Conservation (phyloP, 2,329 filamentous ascomycete genomes). For the Gaeumannomyces sp. region DNA sequence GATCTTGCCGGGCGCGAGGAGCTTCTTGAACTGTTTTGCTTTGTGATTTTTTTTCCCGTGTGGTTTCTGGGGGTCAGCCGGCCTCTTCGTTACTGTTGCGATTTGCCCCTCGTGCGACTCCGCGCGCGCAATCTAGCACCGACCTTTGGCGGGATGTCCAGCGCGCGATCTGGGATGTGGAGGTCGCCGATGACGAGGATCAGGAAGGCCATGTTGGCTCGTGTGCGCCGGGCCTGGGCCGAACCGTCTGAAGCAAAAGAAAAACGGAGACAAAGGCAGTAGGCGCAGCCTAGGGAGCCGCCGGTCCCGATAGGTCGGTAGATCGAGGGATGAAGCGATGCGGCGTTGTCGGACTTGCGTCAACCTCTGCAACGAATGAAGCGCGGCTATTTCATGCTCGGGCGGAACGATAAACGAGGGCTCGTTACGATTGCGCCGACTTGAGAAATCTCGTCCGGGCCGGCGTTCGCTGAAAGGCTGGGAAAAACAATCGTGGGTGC, state of each 20-base stretch:
- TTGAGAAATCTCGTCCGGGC: not conserved
- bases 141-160: slow-evolving; percentile 88
- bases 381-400: not conserved
- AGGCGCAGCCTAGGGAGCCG: not conserved
- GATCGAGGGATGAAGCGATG: not conserved
- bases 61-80: not conserved
- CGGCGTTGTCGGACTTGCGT: not conserved
- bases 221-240: not conserved
- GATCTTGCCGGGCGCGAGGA: slow-evolving; percentile 77
- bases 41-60: not conserved
- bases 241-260: not conserved
- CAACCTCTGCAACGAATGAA: not conserved
- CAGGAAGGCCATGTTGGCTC: slow-evolving; percentile 66
- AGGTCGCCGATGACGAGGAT: slow-evolving; percentile 90
- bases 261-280: not conserved
- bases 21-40: slow-evolving; percentile 68
- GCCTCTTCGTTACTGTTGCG: not conserved
- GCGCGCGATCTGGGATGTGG: slow-evolving; percentile 86
- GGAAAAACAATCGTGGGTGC: not conserved
- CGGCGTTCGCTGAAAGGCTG: not conserved
- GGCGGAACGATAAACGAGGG: not conserved
- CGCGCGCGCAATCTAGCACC: slow-evolving; percentile 10
- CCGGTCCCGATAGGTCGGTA: not conserved
- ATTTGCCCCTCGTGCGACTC: not conserved
- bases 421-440: not conserved